Evolutionary conservation across 441 rosid genomes (phyloP), one percentile per base, ranked within the genome.

Genomic region (Viola pubescens): DNA sequence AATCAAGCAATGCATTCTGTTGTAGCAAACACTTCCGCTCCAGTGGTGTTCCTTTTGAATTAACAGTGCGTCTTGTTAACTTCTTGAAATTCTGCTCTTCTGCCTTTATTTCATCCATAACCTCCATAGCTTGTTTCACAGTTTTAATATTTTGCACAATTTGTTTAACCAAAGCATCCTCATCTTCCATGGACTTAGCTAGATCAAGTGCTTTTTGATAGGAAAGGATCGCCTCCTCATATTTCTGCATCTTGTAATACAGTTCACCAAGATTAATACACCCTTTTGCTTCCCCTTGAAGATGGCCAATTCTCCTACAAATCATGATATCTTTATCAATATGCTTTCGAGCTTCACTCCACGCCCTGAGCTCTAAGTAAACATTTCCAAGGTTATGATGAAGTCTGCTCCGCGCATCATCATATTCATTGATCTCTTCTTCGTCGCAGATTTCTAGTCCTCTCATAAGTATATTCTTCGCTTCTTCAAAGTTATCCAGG

Each of bases 201-300:
- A 94, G 80, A 44, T 73, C 73, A 64, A 79, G 81, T 9, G 98
- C 97, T 66, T 76, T 94, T 56, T 81, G 75, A 71, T 91, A 94
- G 80, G 97, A 91, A 59, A 56, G 68, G 54, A 76, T 71, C 14
- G 97, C 99, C 12, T 88, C 80, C 8, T 89, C 86, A 54, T 91
- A 91, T 76, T 79, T 85, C 60, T 91, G 92, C 57, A 73, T 79
- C 72, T 77, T 87, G 61, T 84, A 75, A 61, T 87, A 88, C 75
- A 87, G 63, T 66, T 91, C 97, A 44, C 97, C 99, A 16, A 94
- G 99, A 80, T 91, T 94, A 60, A 94, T 82, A 56, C 82, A 91
- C 54, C 97, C 99, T 68, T 94, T 94, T 52, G 98, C 97, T 81
- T 91, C 97, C 60, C 98, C 99, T 74, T 88, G 89, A 59, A 70